Evolutionary conservation across 352 stramenopile genomes (phyloP), one percentile per base, ranked within the genome.

Genomic region (Pythium myriotylum): DNA sequence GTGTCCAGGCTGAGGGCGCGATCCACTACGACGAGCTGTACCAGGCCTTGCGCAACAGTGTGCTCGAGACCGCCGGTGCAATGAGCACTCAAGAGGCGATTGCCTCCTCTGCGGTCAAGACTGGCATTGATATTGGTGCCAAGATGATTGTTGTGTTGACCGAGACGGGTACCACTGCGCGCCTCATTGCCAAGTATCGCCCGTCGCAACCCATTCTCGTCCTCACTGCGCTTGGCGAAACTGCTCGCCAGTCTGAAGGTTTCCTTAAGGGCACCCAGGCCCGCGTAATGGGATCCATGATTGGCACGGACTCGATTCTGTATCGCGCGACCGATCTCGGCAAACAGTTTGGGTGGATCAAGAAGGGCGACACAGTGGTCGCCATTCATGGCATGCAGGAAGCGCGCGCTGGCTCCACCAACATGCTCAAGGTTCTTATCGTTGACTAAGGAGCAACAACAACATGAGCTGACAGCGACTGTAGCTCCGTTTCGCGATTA

Each of bases 121-220:
- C 96, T 20, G 93, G 96, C 10, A 97, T 98, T 69, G 96, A 99
- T 72, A 93, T 98, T 46, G 82, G 90, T 32, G 96, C 97, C 47
- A 98, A 98, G 80, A 95, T 97, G 67, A 98, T 99, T 47, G 90
- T 99, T 49, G 96, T 99, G 45, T 87, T 98, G 54, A 98, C 95
- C 13, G 94, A 99, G 73, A 97, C 84, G 26, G 97, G 97, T 49
- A 94, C 70, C 43, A 99, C 95, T 8, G 94, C 97, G 16, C 86
- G 92, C 48, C 71, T 98, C 57, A 89, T 99, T 43, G 83, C 96
- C 59, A 99, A 99, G 73, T 99, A 98, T 84, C 84, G 92, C 37
- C 92, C 92, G 9, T 67, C 67, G 37, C 72, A 92, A 70, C 88
- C 88, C 22, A 84, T 96, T 37, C 57, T 95, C n/a, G 86, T 89